Base-by-base conservation (phyloP, 805 yeast genomes). In the Saccharomycopsis fodiens region DNA sequence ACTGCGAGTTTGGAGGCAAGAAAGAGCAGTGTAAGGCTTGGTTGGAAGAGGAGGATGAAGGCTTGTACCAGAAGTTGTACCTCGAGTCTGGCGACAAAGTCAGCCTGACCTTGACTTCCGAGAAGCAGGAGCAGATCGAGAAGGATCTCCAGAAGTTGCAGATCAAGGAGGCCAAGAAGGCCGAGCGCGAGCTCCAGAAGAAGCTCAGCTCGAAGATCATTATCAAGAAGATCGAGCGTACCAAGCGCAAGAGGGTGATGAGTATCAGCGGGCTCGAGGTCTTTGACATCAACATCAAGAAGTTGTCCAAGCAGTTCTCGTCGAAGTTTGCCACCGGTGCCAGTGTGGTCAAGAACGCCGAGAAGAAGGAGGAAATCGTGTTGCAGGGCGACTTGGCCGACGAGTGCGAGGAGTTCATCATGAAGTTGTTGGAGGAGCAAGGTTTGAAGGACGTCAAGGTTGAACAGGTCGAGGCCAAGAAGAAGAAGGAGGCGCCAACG, bases 251-350 rank as follows among this genome's bases (percentile, higher is more conserved):
- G 63, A 86, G 82, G 59, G 84, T 88, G 46, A 82, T 88, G 44
- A 84, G 95, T 19, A 82, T 89, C 42, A 73, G 84, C 16, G 96
- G 96, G 13, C 71, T 89, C 52, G 97, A 91, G 60, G 85, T 88
- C 32, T 82, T 87, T 60, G 91, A 82, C 50, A 75, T 87, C 50
- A 96, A 89, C 60, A 74, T 85, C 77, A 89, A 89, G 69, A 89
- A 88, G 60, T 70, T 87, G 54, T 85, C 96, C 38, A 91, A 91
- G 71, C 80, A 88, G 0, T 89, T 91, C 64, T 93, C 97, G 0
- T 82, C 93, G 30, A 87, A 85, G 63, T 89, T 91, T 60, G 97
- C 97, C 12, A 89, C 97, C 6, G 97, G 97, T 42, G 91, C 96
- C 23, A 79, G 93, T 19, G 95, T 89, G 12, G 80, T 88, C 3